Evolutionary conservation across 495 filamentous ascomycete genomes (phyloP), one percentile per base, ranked within the genome.

Genomic region (Platismatia glauca): DNA sequence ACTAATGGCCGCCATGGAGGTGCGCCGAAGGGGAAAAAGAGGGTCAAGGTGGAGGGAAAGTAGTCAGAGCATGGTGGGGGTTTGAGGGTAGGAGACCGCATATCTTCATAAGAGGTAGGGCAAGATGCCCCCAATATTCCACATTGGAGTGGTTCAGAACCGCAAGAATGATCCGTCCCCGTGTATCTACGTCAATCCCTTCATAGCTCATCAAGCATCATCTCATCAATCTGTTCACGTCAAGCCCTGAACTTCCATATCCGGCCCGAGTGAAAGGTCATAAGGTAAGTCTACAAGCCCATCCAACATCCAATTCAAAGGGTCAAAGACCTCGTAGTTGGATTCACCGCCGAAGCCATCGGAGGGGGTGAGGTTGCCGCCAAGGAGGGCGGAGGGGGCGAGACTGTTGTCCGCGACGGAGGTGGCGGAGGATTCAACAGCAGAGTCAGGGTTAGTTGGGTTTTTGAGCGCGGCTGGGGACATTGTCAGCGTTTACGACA

Each of bases 221-320:
- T 34, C 50, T 48, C 59, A 43, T 39, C 15, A 39, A 34, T 31
- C 29, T 43, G n/a, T 53, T 50, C 46, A 59, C 15, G 24, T 39
- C 48, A 63, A 55, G 55, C 63, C 68, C 50, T 57, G 59, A 20
- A 55, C 60, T 55, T 62, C 67, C 61, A 69, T 43, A n/a, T 61
- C 64, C 35, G 56, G 38, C 16, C 35, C 34, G 27, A 48, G 16
- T 44, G 59, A 24, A 53, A 62, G 38, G 16, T 58, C 57, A 60
- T 88, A 90, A 59, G 89, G 89, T 69, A 94, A 85, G 71, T 93
- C 89, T 60, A 91, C 80, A 58, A 91, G 75, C 27, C 88, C 88
- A 69, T 96, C 91, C 55, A 96, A 78, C 77, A 92, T 86, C 91
- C 91, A 95, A 71, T 90, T 89, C 69, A 95, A 76, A 1, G 91